Evolutionary conservation across 2,329 filamentous ascomycete species (phyloP).

Genomic region (Cladophialophora yegresii): DNA sequence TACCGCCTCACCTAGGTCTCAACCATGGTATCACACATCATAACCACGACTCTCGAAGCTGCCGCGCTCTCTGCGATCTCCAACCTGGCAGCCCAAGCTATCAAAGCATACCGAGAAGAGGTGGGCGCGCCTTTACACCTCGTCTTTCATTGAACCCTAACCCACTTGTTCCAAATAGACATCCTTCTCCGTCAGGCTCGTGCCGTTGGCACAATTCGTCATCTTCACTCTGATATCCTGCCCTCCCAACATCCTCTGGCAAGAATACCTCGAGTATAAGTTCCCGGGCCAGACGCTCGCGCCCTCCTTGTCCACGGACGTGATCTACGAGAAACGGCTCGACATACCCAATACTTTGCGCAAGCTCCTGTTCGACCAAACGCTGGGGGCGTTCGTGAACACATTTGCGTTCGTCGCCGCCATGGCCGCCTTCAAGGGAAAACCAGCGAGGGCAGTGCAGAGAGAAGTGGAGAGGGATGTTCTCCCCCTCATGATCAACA

Average conservation of each 20-base stretch:
- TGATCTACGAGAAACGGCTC: conserved; percentile 34
- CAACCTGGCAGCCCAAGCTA: conserved; percentile 71
- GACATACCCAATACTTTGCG: conserved; percentile 55
- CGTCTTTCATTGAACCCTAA: not conserved
- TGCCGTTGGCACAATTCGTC: conserved; percentile 73
- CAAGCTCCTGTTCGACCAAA: conserved; percentile 63
- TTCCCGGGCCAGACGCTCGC: conserved; percentile 61
- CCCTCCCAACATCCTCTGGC: conserved; percentile 86
- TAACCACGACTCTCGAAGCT: conserved; percentile 66
- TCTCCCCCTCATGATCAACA: conserved; percentile 43
- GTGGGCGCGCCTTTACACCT: conserved; percentile 4
- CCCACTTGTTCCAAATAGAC: conserved; percentile 10
- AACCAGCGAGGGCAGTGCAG: conserved; percentile 40
- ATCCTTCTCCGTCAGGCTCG: conserved; percentile 63
- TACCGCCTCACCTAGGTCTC: not conserved
- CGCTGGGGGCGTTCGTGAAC: conserved; percentile 58
- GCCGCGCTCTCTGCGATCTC: conserved; percentile 66
- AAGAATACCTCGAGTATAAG: conserved; percentile 70
- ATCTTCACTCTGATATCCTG: conserved; percentile 71
- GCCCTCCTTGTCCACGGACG: conserved; percentile 8
- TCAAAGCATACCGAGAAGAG: conserved; percentile 58
- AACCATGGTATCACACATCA: conserved; percentile 44
- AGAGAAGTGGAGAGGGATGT: conserved; percentile 45
- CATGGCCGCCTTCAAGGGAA: conserved; percentile 53
- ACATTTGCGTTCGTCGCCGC: conserved; percentile 59